Base-by-base conservation (phyloP, 1,284 basidiomycete species). In the Ustilago bromivora region DNA sequence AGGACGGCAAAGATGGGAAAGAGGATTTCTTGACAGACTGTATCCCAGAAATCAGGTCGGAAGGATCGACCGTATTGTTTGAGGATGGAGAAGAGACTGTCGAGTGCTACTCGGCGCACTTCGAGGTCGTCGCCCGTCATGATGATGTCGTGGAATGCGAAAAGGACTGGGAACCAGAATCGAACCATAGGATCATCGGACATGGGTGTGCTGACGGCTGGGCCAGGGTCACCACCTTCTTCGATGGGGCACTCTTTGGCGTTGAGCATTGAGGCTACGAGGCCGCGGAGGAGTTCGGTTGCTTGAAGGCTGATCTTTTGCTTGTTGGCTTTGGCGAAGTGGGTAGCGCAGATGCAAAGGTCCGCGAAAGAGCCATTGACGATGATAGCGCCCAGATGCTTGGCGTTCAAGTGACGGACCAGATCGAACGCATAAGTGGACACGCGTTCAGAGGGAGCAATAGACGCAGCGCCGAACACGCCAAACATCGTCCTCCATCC, bases 91-190 rank as follows among this genome's bases (percentile, higher is more conserved):
- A 99, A 99, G 43, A 99, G 89, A 28, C 96, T 97, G 87, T 99
- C 96, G 34, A 99, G 89, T 0, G 98, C 96, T 12, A 86, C 84
- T 19, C 85, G 91, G 74, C 98, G 91, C 66, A 99, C 96, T 90
- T 99, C 97, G 46, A 99, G 89, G 85, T 99, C 97, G 87, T 99
- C 98, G 15, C 95, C 97, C 71, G 98, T 99, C 97, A 99, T 99
- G 86, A 99, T 96, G 71, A 99, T 96, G 87, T 99, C 97, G 88
- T 97, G 98, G 88, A 98, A 98, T 28, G 93, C 92, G 85, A 99
- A 97, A 19, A 99, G 89, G 4, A 96, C 92, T 0, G 97, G 97
- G 88, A 94, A 96, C 97, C 97, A 99, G 87, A 92, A 98, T 83
- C 77, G 70, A 6, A 78, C 78, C 71, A 82, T 81, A 3, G 80